Percentiles rank a stretch among this genome's conserved stretches.
Conservation (phyloP, 2,329 filamentous ascomycete genomes). For the Fusarium sp. region DNA sequence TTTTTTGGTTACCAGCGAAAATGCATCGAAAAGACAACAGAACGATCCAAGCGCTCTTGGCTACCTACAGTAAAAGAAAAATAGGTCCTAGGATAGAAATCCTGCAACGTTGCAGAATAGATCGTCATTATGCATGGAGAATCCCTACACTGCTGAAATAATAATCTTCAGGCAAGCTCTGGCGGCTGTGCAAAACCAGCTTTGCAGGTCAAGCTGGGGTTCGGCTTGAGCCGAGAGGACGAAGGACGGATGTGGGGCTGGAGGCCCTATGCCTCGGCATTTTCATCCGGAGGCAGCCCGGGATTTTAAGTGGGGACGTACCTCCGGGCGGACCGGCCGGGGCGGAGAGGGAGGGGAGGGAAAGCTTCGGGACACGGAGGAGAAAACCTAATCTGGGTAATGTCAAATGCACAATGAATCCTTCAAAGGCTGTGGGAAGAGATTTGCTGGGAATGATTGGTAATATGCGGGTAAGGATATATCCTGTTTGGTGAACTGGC, state of each 20-base stretch:
- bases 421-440: neutral
- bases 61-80: neutral
- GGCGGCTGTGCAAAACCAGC: slow-evolving; percentile 27
- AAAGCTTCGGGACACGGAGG: slow-evolving; percentile 21
- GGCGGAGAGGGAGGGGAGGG: slow-evolving; percentile 7
- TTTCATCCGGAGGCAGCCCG: slow-evolving; percentile 34
- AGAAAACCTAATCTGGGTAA: neutral
- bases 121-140: slow-evolving; percentile 4
- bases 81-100: neutral
- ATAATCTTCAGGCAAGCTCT: slow-evolving; percentile 23
- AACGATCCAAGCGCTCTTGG: neutral
- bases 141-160: slow-evolving; percentile 38
- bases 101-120: neutral
- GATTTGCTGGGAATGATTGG: neutral
- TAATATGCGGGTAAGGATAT: slow-evolving; percentile 8
- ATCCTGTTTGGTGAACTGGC: neutral
- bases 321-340: slow-evolving; percentile 29
- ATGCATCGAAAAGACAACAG: neutral
- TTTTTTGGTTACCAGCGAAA: neutral
- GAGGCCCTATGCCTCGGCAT: neutral
- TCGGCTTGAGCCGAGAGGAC: slow-evolving; percentile 30
- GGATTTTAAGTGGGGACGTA: slow-evolving; percentile 12
- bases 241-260: slow-evolving; percentile 9
- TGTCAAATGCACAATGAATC: neutral
- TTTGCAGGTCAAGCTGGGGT: neutral